Percentiles rank a stretch among this genome's conserved stretches.
Evolutionary conservation across 768 basidiomycete genomes (phyloP).

Genomic region (Leucocoprinus sp.): DNA sequence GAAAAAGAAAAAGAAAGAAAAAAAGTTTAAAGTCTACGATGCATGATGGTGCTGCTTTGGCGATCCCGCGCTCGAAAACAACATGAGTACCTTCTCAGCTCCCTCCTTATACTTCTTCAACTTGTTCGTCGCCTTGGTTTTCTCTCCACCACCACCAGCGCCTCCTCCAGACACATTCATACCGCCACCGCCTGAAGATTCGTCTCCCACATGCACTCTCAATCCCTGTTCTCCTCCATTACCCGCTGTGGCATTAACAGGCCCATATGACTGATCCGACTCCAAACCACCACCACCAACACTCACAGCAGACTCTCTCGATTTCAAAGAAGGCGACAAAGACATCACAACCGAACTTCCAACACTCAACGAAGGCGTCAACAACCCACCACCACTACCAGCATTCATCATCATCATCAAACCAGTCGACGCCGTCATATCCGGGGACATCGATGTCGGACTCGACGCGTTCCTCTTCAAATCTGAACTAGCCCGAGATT

Average conservation of each 20-base stretch:
- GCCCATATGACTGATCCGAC: slow-evolving; percentile 54
- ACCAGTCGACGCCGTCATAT: slow-evolving; percentile 22
- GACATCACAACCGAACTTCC: slow-evolving; percentile 29
- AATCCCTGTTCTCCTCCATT: background rate
- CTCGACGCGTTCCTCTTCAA: too few species aligned
- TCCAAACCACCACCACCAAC: slow-evolving; percentile 65
- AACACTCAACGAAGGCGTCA: slow-evolving; percentile 58
- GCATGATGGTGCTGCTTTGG: slow-evolving; percentile 43
- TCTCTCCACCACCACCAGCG: slow-evolving; percentile 34
- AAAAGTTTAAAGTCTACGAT: background rate
- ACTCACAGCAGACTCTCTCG: slow-evolving; percentile 72
- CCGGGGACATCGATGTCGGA: too few species aligned
- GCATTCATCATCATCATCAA: slow-evolving; percentile 18
- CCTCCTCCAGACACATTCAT: slow-evolving; percentile 2
- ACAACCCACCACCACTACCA: slow-evolving; percentile 35
- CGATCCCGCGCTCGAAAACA: slow-evolving; percentile 50
- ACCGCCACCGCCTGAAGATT: too few species aligned
- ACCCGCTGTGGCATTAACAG: slow-evolving; percentile 21
- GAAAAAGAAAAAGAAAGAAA: slow-evolving; percentile 4
- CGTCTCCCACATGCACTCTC: slow-evolving; percentile 11
- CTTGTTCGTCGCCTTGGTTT: slow-evolving; percentile 64
- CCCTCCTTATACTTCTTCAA: slow-evolving; percentile 83
- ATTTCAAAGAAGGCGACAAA: slow-evolving; percentile 61
- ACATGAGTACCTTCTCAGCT: slow-evolving; percentile 76
- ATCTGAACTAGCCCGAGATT: too few species aligned